A percentile compares a stretch with the other conserved stretches of the same genome.
These are phyloP conservation scores for Aspergillus coremiiformis DNA, from an alignment of 495 filamentous ascomycete species.

Conservation along the genomic window DNA sequence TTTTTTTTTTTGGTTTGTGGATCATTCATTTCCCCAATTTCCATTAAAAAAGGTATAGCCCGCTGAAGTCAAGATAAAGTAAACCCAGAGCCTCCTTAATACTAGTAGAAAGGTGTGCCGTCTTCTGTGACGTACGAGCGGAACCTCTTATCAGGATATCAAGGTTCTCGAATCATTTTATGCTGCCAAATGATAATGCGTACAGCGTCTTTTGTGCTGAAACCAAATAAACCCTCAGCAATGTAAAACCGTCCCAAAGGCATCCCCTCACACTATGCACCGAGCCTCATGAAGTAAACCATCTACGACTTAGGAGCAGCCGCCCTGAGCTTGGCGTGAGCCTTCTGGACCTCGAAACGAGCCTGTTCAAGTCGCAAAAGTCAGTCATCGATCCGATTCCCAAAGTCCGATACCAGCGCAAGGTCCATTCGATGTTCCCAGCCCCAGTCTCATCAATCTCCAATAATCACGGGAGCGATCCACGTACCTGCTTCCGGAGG, in stretches of 20 bases:
- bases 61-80: conserved; percentile 6
- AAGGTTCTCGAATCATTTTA: conserved; percentile 45
- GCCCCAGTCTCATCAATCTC: not conserved
- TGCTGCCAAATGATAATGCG: conserved; percentile 40
- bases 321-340: conserved; percentile 67
- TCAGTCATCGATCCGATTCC: conserved; percentile 8
- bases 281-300: conserved; percentile 37
- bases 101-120: conserved; percentile 2
- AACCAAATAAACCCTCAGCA: conserved; percentile 36
- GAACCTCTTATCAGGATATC: conserved; percentile 30
- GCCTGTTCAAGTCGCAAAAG: conserved; percentile 37
- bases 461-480: not conserved
- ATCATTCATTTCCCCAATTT: conserved; percentile 6
- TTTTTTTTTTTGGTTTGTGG: conserved; percentile 5
- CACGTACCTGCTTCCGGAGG: conserved; percentile 87
- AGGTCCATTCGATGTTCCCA: not conserved
- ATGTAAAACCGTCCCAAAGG: conserved; percentile 42
- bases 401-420: conserved; percentile 1
- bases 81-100: conserved; percentile 2
- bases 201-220: conserved; percentile 41
- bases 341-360: conserved; percentile 93
- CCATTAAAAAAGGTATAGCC: conserved; percentile 5
- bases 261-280: conserved; percentile 43
- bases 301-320: conserved; percentile 48
- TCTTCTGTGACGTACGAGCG: conserved; percentile 5